Evolutionary conservation across 202 grass and related monocot species (phyloP).

Genomic region (Panicum virgatum): DNA sequence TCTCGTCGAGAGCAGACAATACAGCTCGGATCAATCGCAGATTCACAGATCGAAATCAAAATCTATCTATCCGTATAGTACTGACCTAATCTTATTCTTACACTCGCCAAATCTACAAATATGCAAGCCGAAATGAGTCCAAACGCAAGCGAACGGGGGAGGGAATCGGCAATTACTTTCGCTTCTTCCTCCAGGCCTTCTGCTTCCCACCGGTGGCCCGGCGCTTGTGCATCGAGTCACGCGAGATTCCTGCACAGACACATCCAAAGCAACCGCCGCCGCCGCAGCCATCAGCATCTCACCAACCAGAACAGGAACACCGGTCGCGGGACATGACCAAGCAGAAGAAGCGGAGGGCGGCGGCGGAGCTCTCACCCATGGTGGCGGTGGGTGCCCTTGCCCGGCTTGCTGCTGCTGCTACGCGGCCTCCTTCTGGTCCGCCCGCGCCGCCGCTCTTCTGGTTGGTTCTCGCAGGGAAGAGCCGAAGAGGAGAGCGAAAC

Average conservation of each 20-base stretch:
- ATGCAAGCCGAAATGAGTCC: neutral
- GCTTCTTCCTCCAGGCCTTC: conserved; percentile 90
- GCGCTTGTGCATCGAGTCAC: conserved; percentile 82
- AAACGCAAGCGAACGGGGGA: neutral
- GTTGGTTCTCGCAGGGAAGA: neutral
- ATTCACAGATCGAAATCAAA: neutral
- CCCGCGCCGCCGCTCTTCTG: conserved; percentile 45
- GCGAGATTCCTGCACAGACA: conserved; percentile 67
- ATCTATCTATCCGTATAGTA: neutral
- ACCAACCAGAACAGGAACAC: neutral
- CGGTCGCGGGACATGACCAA: neutral
- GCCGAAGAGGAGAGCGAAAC: conserved; percentile 5
- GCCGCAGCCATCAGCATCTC: conserved; percentile 5
- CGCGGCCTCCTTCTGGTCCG: neutral
- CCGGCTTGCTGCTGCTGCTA: neutral
- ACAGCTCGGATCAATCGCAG: neutral
- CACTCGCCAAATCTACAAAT: neutral
- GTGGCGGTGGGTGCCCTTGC: conserved; percentile 4
- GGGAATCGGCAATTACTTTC: conserved; percentile 49
- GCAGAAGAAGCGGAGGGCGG: neutral
- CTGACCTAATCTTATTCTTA: neutral
- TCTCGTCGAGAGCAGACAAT: neutral
- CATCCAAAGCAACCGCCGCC: neutral
- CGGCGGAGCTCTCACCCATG: conserved; percentile 43
- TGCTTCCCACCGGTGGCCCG: conserved; percentile 72